phyloP scores from a whole-genome alignment of 169 alveolate genomes.

The Cryptosporidium tyzzeri region DNA sequence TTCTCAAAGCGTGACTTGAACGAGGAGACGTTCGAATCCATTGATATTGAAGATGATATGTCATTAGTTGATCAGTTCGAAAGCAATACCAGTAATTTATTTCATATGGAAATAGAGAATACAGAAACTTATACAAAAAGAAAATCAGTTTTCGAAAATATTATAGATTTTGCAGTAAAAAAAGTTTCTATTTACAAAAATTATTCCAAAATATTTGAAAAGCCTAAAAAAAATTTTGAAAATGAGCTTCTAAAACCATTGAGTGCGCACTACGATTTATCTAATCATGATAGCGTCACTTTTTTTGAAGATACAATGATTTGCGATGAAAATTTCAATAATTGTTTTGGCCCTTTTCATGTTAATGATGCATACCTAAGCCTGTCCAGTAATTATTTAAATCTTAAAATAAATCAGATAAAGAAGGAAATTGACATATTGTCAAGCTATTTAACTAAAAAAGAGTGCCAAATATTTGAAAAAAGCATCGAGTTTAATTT shows the following conservation, averaged over 20 bases:
- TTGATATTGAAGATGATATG: not conserved
- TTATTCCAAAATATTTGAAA: not conserved
- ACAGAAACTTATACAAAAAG: not conserved
- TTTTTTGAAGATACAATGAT: conserved; percentile 6
- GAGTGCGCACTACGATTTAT: not conserved
- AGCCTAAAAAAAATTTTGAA: not conserved
- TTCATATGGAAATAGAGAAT: not conserved
- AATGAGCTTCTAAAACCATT: not conserved
- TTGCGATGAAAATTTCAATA: not conserved
- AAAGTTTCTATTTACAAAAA: not conserved
- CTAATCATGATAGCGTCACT: not conserved
- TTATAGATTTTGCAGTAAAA: conserved; percentile 18
- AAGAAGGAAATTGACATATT: not conserved
- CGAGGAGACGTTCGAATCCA: conserved; percentile 25
- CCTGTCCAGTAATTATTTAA: not conserved
- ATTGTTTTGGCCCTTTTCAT: not conserved
- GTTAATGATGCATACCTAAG: not conserved
- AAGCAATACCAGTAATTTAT: not conserved
- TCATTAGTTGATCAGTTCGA: not conserved
- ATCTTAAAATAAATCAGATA: not conserved
- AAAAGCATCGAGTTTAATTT: not conserved
- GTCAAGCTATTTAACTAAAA: not conserved
- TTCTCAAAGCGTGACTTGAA: conserved; percentile 11
- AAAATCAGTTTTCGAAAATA: conserved; percentile 9
- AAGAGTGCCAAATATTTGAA: not conserved